Evolutionary conservation across 2,329 filamentous ascomycete species (phyloP), one percentile per base, ranked within the genome.

Genomic region (Fusarium agapanthi): DNA sequence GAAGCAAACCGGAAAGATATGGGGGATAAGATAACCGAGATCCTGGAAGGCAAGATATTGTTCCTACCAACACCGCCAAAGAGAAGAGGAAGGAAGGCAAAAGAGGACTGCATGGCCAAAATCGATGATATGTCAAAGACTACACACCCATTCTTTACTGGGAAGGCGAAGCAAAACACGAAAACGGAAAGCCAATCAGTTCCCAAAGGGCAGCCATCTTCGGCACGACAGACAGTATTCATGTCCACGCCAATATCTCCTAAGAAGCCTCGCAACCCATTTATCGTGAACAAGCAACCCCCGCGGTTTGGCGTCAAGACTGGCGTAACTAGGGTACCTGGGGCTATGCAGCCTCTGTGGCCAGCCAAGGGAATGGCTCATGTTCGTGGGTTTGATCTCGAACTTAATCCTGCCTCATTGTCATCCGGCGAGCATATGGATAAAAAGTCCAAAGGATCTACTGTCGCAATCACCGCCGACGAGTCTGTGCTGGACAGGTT

Each of bases 321-420:
- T 9, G 75, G 80, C 7, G 84, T 83, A 0, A 76, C 89, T 9
- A 93, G 89, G 75, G 85, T 92, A n/a, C 89, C 91, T 1, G 93
- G 92, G 6, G 86, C 91, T 14, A 83, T 85, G 69, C 86, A 93
- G 60, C 88, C 93, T 7, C 85, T 89, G n/a, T 96, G 93, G 91
- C 93, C 93, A 41, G 87, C 88, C 54, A 86, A 86, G 70, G 91
- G 85, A 12, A 89, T 89, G 78, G 82, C 86, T 2, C 92, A 94
- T 79, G 82, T 95, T 45, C 88, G 91, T 61, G 90, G 88, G 11
- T 63, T 75, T 40, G 73, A 73, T 20, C 11, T 30, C 30, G 32
- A 32, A 20, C 37, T 48, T 34, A 16, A 32, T 34, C 34, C 44
- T 22, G 53, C 47, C 7, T 56, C 26, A 11, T 40, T 26, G 14